These are phyloP conservation scores for Hanseniaspora pseudoguilliermondii DNA, from an alignment of 805 yeast species.

Conservation along the genomic window DNA sequence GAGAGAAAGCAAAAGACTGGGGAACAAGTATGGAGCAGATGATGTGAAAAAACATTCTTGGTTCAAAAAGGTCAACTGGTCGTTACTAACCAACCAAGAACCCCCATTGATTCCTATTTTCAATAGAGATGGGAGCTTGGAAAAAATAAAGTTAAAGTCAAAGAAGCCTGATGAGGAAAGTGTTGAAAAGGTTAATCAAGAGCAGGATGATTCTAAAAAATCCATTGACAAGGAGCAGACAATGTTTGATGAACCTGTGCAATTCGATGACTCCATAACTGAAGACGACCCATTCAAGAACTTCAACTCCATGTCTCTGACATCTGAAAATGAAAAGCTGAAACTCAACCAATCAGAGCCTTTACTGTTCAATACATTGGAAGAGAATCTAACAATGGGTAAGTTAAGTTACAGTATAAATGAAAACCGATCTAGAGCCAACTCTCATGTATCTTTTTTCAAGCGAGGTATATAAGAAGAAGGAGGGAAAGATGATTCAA, in stretches of 20 bases:
- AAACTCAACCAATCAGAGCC: constrained; percentile 32
- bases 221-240: constrained; percentile 15
- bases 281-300: constrained; percentile 66
- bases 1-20: constrained; percentile 78
- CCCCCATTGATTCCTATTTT: constrained; percentile 94
- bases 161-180: neutral
- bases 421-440: constrained; percentile 30
- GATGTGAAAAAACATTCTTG: constrained; percentile 86
- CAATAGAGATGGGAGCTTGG: constrained; percentile 40
- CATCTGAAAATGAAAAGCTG: constrained; percentile 47
- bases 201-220: constrained; percentile 16
- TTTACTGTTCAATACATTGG: constrained; percentile 29
- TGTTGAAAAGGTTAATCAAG: constrained; percentile 7
- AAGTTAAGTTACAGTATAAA: constrained; percentile 32
- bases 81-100: constrained; percentile 74
- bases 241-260: constrained; percentile 27
- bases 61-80: constrained; percentile 91
- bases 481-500: neutral
- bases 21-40: constrained; percentile 88
- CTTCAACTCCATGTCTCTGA: constrained; percentile 75
- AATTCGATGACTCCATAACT: constrained; percentile 27
- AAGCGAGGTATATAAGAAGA: constrained; percentile 16
- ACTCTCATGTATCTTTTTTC: constrained; percentile 25
- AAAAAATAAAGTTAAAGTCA: constrained; percentile 20
- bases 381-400: constrained; percentile 28